A percentile compares a stretch with the other conserved stretches of the same genome.
Conservation (phyloP, 768 basidiomycete genomes). For the Boletus reticulatus region DNA sequence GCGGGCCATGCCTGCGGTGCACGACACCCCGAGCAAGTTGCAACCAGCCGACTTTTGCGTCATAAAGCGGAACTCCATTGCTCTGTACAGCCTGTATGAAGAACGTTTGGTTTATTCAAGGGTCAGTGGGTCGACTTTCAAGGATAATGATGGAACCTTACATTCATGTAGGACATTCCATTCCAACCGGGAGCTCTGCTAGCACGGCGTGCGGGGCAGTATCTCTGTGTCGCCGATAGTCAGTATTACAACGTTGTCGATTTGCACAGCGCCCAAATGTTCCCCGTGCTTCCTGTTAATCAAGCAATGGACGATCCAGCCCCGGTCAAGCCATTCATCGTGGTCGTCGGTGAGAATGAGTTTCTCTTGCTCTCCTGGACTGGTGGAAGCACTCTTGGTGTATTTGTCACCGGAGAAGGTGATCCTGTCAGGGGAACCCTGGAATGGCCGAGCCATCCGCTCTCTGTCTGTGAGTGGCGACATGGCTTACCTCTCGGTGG, state of each 20-base stretch:
- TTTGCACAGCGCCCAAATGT: constrained; percentile 64
- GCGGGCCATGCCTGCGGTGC: constrained; percentile 43
- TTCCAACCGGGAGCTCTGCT: constrained; percentile 55
- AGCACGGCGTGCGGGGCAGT: constrained; percentile 59
- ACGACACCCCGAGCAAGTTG: constrained; percentile 35
- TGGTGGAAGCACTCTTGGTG: constrained; percentile 73
- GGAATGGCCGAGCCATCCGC: constrained; percentile 79
- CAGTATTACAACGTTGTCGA: constrained; percentile 77
- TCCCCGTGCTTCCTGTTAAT: constrained; percentile 75
- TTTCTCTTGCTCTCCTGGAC: constrained; percentile 88
- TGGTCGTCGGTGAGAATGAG: constrained; percentile 72
- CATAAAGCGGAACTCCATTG: constrained; percentile 64
- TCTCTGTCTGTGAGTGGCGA: constrained; percentile 62
- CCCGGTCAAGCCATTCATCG: constrained; percentile 65
- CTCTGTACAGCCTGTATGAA: constrained; percentile 57
- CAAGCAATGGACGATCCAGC: constrained; percentile 51
- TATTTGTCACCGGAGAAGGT: constrained; percentile 82
- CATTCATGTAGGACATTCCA: constrained; percentile 62
- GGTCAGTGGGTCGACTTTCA: constrained; percentile 35
- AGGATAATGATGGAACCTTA: background rate
- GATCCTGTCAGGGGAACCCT: constrained; percentile 90
- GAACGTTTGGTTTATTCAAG: constrained; percentile 63
- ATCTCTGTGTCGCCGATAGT: constrained; percentile 73
- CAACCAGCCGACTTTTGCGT: constrained; percentile 71
- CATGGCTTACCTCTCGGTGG: background rate